These are phyloP conservation scores for Oryza rufipogon DNA, from an alignment of 176 grass and related monocot genomes.

Conservation along the genomic window DNA sequence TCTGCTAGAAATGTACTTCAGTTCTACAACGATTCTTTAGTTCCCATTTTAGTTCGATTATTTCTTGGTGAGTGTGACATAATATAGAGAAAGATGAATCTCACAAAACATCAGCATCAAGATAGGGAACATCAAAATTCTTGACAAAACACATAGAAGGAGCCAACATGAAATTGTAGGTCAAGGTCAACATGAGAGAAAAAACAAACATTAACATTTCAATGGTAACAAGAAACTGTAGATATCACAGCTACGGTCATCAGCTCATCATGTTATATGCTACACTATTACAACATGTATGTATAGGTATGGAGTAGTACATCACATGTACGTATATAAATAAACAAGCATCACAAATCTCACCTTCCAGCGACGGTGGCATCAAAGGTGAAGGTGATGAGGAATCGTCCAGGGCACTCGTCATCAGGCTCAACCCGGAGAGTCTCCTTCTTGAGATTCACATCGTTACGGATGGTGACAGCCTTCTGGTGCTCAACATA, in stretches of 20 bases:
- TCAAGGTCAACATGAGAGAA: background rate
- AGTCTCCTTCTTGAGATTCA: conserved; percentile 74
- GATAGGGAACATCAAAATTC: conserved; percentile 1
- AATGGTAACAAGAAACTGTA: background rate
- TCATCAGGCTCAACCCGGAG: conserved; percentile 57
- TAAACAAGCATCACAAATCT: background rate
- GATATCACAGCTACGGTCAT: background rate
- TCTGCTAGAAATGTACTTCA: background rate
- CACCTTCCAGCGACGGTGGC: conserved; percentile 60
- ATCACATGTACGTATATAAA: background rate
- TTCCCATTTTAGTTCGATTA: background rate
- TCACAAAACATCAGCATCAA: background rate
- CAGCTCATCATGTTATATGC: background rate
- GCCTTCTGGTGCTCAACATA: conserved; percentile 68
- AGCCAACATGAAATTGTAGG: background rate
- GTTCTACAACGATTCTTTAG: background rate
- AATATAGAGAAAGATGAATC: background rate
- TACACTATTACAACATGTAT: background rate
- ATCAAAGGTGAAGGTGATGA: conserved; percentile 63
- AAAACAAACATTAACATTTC: background rate
- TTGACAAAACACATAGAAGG: background rate
- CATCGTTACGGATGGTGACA: conserved; percentile 62
- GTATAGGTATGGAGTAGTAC: background rate
- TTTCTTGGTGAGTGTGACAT: background rate
- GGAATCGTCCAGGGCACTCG: conserved; percentile 31